Evolutionary conservation across 2,329 filamentous ascomycete genomes (phyloP).

Genomic region (Cercospora janseana): DNA sequence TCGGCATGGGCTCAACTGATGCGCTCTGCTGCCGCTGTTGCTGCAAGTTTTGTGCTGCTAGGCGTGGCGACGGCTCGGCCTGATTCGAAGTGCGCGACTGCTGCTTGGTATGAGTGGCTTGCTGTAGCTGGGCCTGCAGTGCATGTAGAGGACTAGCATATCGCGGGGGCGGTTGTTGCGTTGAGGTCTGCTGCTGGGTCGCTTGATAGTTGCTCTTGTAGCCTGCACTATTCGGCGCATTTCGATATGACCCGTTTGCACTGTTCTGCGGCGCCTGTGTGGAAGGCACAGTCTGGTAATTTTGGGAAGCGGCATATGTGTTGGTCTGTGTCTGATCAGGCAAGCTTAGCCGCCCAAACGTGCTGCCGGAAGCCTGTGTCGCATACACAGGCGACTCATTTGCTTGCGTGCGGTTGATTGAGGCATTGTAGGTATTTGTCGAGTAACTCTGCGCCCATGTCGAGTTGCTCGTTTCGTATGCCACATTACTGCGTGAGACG

Average conservation of each 20-base stretch:
- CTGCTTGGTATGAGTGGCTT: constrained; percentile 26
- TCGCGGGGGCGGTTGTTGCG: constrained; percentile 28
- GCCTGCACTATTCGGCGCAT: constrained; percentile 27
- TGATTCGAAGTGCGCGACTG: constrained; percentile 25
- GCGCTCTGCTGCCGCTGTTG: constrained; percentile 29
- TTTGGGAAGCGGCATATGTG: constrained; percentile 19
- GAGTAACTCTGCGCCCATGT: constrained; percentile 17
- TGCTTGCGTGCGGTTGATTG: constrained; percentile 25
- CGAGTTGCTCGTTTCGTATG: constrained; percentile 24
- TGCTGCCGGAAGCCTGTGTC: constrained; percentile 24
- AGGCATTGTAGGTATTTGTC: constrained; percentile 18
- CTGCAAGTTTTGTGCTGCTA: constrained; percentile 24
- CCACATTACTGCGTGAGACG: constrained; percentile 15
- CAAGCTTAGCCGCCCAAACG: constrained; percentile 27
- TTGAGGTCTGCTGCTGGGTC: constrained; percentile 22
- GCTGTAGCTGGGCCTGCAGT: constrained; percentile 31
- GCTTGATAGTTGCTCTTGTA: constrained; percentile 26
- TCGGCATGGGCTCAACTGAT: constrained; percentile 38
- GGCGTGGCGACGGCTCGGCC: constrained; percentile 29
- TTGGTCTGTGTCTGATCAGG: constrained; percentile 28
- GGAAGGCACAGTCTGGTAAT: constrained; percentile 13
- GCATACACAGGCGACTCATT: constrained; percentile 31
- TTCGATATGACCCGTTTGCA: constrained; percentile 23
- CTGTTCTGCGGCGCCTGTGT: constrained; percentile 10
- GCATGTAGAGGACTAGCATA: constrained; percentile 36